Evolutionary conservation across 805 yeast genomes (phyloP).

Genomic region (Spathaspora arborariae): DNA sequence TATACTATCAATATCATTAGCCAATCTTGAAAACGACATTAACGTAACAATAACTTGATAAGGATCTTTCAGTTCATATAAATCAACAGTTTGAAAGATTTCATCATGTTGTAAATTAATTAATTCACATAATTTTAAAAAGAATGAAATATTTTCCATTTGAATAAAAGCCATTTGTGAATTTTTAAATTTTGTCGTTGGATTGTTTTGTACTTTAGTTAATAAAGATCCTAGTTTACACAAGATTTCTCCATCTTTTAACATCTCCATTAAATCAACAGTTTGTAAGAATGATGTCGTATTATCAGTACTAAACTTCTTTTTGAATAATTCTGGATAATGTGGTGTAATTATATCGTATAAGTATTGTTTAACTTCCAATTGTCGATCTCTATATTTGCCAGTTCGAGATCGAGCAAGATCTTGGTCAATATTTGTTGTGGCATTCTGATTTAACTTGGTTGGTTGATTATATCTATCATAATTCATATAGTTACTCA

Average conservation of each 20-base stretch:
- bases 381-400: slow-evolving; percentile 45
- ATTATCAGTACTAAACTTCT: slow-evolving; percentile 5
- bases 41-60: slow-evolving; percentile 73
- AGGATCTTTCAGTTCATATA: slow-evolving; percentile 71
- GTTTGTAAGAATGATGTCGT: slow-evolving; percentile 3
- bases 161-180: slow-evolving; percentile 70
- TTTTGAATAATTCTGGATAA: slow-evolving; percentile 5
- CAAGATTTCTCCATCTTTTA: slow-evolving; percentile 56
- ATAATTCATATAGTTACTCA: slow-evolving; percentile 6
- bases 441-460: slow-evolving; percentile 16
- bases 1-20: slow-evolving; percentile 39
- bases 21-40: slow-evolving; percentile 68
- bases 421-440: slow-evolving; percentile 63
- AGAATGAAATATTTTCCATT: slow-evolving; percentile 82
- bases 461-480: slow-evolving; percentile 8
- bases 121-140: slow-evolving; percentile 55
- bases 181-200: slow-evolving; percentile 47
- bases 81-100: slow-evolving; percentile 72
- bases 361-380: slow-evolving; percentile 55
- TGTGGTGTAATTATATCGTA: slow-evolving; percentile 24
- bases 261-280: slow-evolving; percentile 46
- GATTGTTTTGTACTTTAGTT: slow-evolving; percentile 19
- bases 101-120: slow-evolving; percentile 80
- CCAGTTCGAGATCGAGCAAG: slow-evolving; percentile 44
- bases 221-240: slow-evolving; percentile 32